Conservation (phyloP, 805 yeast species). For the Debaryomyces castellii region DNA sequence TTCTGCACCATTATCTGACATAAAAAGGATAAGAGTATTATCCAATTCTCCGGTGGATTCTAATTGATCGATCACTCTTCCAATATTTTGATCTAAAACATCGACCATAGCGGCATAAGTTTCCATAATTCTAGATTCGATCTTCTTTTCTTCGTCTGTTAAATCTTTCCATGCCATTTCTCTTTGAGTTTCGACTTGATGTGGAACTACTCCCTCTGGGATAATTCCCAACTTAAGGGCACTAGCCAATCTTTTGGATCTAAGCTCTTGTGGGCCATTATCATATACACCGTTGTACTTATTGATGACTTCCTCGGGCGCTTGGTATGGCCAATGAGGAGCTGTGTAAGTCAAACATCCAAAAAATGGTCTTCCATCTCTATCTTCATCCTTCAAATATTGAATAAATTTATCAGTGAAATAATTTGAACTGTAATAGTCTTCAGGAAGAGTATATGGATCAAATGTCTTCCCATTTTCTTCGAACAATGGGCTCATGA, state of each 20-base stretch:
- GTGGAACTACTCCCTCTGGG: slow-evolving; percentile 44
- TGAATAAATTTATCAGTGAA: slow-evolving; percentile 46
- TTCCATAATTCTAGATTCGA: slow-evolving; percentile 50
- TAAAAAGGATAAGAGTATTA: slow-evolving; percentile 56
- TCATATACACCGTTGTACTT: slow-evolving; percentile 50
- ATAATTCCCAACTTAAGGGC: slow-evolving; percentile 49
- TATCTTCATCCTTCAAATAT: slow-evolving; percentile 24
- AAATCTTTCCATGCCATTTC: slow-evolving; percentile 45
- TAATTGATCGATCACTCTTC: slow-evolving; percentile 44
- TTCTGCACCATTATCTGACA: slow-evolving; percentile 68
- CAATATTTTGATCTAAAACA: slow-evolving; percentile 50
- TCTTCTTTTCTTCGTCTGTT: slow-evolving; percentile 31
- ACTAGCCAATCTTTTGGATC: slow-evolving; percentile 36
- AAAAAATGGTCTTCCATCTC: slow-evolving; percentile 52
- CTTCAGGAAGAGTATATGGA: slow-evolving; percentile 43
- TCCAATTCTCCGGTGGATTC: slow-evolving; percentile 46
- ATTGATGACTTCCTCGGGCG: slow-evolving; percentile 46
- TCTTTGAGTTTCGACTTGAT: slow-evolving; percentile 41
- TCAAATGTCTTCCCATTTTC: slow-evolving; percentile 38
- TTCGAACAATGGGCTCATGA: slow-evolving; percentile 39
- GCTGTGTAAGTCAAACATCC: slow-evolving; percentile 59
- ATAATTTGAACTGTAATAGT: slow-evolving; percentile 44
- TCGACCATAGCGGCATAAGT: slow-evolving; percentile 68
- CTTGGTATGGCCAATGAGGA: slow-evolving; percentile 69
- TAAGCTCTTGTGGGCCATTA: slow-evolving; percentile 47